Conservation (phyloP, 2,329 filamentous ascomycete genomes). For the Triangularia verruculosa region DNA sequence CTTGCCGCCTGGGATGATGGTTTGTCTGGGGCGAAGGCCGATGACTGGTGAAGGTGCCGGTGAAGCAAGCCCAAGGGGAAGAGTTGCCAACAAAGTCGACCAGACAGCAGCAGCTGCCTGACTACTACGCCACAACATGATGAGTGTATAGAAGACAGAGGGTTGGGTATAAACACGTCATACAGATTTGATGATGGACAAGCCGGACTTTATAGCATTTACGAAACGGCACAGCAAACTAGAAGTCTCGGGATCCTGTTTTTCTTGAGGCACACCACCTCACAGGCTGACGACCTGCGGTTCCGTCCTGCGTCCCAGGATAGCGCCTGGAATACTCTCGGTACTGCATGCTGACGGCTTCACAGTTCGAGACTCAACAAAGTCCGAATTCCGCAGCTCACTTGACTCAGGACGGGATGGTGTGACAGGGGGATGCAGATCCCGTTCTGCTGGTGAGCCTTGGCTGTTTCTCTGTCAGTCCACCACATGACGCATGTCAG, state of each 20-base stretch:
- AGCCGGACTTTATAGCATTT: background rate
- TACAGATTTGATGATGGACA: background rate
- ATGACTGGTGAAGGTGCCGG: slow-evolving; percentile 16
- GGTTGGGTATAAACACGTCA: background rate
- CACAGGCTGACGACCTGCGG: background rate
- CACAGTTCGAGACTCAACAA: background rate
- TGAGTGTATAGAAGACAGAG: background rate
- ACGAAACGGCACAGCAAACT: background rate
- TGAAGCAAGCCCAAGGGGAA: background rate
- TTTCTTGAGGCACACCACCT: background rate
- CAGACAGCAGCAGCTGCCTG: slow-evolving; percentile 10
- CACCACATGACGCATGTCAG: slow-evolving; percentile 6
- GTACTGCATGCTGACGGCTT: background rate
- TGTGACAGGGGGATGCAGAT: background rate
- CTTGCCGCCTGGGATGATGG: slow-evolving; percentile 27
- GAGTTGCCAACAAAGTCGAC: slow-evolving; percentile 10
- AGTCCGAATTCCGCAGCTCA: slow-evolving; percentile 10
- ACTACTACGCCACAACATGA: slow-evolving; percentile 6
- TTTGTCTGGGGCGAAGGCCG: slow-evolving; percentile 23
- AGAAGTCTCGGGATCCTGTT: background rate
- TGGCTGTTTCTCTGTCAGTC: background rate
- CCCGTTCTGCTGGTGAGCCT: slow-evolving; percentile 1
- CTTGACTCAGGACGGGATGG: slow-evolving; percentile 5
- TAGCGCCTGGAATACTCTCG: background rate
- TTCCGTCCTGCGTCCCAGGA: background rate